Evolutionary conservation across 164 flowering plant genomes (phyloP).

Genomic region (Litsea cubeba): DNA sequence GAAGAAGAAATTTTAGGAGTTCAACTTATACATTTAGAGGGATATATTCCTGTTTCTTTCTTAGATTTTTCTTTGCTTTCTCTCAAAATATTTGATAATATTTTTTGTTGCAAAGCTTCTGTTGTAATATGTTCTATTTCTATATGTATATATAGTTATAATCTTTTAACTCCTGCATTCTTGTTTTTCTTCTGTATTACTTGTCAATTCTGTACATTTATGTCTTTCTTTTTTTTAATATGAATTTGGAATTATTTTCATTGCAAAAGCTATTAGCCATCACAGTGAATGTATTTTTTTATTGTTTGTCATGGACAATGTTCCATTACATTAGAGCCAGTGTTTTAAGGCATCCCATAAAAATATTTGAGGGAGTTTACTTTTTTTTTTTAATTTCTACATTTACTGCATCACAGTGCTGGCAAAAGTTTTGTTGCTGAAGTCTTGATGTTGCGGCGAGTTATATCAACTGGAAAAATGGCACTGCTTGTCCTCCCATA

Average conservation of each 20-base stretch:
- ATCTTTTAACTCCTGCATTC: not conserved
- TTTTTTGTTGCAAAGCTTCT: not conserved
- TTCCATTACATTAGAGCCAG: not conserved
- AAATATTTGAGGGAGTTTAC: not conserved
- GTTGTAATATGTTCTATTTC: not conserved
- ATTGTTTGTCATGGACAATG: not conserved
- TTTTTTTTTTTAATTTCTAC: not conserved
- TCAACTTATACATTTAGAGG: not conserved
- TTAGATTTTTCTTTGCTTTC: too few species aligned
- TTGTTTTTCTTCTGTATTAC: not conserved
- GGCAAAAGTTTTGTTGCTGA: conserved; percentile 99
- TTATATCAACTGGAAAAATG: conserved; percentile 72
- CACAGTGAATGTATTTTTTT: too few species aligned
- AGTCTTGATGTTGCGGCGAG: conserved; percentile 82
- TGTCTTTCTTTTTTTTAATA: not conserved
- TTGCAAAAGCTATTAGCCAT: too few species aligned
- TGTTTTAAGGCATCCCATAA: not conserved
- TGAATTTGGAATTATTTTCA: not conserved
- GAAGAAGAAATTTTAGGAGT: not conserved
- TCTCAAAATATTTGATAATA: too few species aligned
- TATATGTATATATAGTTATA: too few species aligned
- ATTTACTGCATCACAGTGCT: conserved; percentile 53
- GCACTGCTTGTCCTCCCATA: conserved; percentile 97
- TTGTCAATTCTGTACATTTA: not conserved
- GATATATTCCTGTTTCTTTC: not conserved